phyloP scores from a whole-genome alignment of 202 grass and related monocot genomes.

The Brachypodium distachyon region DNA sequence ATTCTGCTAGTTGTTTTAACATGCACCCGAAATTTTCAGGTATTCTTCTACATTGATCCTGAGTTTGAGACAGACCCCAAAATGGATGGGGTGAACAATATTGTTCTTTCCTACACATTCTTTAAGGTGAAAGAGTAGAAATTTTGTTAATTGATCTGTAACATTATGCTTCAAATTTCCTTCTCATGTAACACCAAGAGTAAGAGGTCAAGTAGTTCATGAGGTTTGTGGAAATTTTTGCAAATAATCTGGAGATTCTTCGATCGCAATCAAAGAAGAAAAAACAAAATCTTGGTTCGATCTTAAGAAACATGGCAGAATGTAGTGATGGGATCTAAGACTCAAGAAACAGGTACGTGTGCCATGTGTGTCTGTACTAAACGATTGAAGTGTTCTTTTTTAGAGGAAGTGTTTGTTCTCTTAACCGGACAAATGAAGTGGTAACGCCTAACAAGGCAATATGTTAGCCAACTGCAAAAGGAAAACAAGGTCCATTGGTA shows the following conservation, averaged over 20 bases:
- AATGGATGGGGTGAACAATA: conserved; percentile 94
- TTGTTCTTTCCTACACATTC: conserved; percentile 95
- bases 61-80: conserved; percentile 96
- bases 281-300: background rate
- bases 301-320: background rate
- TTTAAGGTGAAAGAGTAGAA: conserved; percentile 76
- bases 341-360: background rate
- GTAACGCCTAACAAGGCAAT: background rate
- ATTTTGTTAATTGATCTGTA: background rate
- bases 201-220: background rate
- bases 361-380: background rate
- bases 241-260: conserved; percentile 24
- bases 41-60: conserved; percentile 96
- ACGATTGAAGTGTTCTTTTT: background rate
- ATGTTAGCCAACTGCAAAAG: background rate
- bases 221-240: background rate
- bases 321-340: background rate
- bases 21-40: conserved; percentile 29
- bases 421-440: background rate
- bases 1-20: background rate
- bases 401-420: background rate
- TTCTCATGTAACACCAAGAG: conserved; percentile 7
- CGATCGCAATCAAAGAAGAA: background rate
- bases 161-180: background rate
- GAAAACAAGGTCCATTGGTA: background rate